Base-by-base conservation (phyloP, 2,329 filamentous ascomycete species). In the Penicillium griseofulvum region DNA sequence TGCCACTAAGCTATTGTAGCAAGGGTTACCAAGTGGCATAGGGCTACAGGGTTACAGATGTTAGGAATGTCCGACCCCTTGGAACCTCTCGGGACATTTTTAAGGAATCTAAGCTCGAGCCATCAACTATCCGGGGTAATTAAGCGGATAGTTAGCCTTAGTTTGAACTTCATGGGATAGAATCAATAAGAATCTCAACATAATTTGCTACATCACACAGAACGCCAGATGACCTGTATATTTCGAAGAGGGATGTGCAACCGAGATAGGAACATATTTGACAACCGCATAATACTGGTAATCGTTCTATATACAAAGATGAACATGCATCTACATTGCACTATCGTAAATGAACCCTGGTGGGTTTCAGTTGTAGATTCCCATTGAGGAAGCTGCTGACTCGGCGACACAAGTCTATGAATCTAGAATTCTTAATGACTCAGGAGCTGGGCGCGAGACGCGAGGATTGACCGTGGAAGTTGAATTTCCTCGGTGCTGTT, bases 391-490 rank as follows among this genome's bases (percentile, higher is more conserved):
- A 17, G 22, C 12, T 36, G 28, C 29, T 57, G n/a, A 36, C 31
- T 37, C 16, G 8, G 22, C 8, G 16, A 33, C 17, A 11, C 34
- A 39, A 28, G 24, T 37, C n/a, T 9, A 14, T 17, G 16, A 22
- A 36, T 16, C 24, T 36, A 33, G 26, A 17, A 17, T 14, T 34
- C 16, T 14, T 31, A 36, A n/a, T 34, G 46, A 43, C 41, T 39
- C 36, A 9, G 54, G 46, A 52, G 53, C 52, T 48, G 44, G 48
- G 52, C 54, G 51, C 45, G 29, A 51, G 19, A 14, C 39, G 47
- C 39, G 24, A 36, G 16, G 16, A 6, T 42, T 36, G 12, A 19
- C 37, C 1, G 10, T 22, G n/a, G 16, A 17, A 14, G 37, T 43
- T 28, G 36, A 9, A 22, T 28, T 29, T 36, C 45, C 51, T 36